These are phyloP conservation scores for Pelargonium citronellum DNA, from an alignment of 441 rosid genomes.

Conservation along the genomic window DNA sequence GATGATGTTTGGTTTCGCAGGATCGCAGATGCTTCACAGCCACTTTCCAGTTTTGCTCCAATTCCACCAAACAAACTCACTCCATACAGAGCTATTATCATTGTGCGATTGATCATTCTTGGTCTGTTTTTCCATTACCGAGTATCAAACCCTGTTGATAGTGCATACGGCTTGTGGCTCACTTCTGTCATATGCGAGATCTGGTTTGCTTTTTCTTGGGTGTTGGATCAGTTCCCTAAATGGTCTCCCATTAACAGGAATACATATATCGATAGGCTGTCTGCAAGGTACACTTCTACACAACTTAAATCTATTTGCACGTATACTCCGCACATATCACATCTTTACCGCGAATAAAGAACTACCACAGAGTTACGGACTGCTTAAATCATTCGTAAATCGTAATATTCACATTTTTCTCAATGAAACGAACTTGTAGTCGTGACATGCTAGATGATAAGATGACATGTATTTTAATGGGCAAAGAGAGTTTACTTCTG, in stretches of 20 bases:
- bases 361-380: too few species aligned
- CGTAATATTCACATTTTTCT: too few species aligned
- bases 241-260: constrained; percentile 83
- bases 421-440: too few species aligned
- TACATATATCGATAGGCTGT: constrained; percentile 88
- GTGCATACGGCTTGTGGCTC: constrained; percentile 87
- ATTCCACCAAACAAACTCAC: constrained; percentile 76
- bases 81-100: constrained; percentile 72
- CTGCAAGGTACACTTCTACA: constrained; percentile 45
- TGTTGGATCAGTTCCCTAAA: constrained; percentile 94
- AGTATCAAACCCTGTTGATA: constrained; percentile 69
- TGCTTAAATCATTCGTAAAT: too few species aligned
- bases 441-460: too few species aligned
- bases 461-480: too few species aligned
- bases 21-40: constrained; percentile 33
- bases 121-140: constrained; percentile 87
- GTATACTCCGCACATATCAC: too few species aligned
- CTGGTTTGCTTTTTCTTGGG: constrained; percentile 97
- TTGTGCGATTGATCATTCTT: constrained; percentile 71
- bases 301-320: background rate
- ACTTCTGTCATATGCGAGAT: constrained; percentile 89
- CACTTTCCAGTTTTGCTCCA: constrained; percentile 79
- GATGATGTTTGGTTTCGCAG: background rate
- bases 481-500: too few species aligned
- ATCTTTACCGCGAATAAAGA: background rate